A percentile compares a stretch with the other conserved stretches of the same genome.
Evolutionary conservation across 169 alveolate genomes (phyloP).

Genomic region (Babesia gibsoni): DNA sequence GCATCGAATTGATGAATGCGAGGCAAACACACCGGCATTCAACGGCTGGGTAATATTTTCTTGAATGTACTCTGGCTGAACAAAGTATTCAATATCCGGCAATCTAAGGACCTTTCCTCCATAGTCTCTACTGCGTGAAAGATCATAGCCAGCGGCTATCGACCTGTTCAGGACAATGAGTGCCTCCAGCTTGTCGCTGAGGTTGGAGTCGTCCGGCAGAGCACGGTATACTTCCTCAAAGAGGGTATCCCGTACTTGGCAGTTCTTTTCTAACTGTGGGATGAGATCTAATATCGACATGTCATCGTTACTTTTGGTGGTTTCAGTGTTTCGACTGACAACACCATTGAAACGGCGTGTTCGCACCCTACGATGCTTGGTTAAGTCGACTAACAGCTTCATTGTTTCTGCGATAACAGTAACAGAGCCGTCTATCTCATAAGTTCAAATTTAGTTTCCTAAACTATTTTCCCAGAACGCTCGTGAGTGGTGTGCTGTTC

Average conservation of each 20-base stretch:
- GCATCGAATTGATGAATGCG: constrained; percentile 4
- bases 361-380: too few relatives aligned
- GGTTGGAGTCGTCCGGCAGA: constrained; percentile 7
- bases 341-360: neutral
- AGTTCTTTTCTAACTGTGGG: constrained; percentile 23
- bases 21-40: constrained; percentile 18
- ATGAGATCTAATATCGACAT: constrained; percentile 5
- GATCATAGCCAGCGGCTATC: constrained; percentile 30
- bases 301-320: neutral
- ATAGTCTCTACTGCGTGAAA: neutral
- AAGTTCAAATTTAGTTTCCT: too few relatives aligned
- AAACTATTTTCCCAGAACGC: too few relatives aligned
- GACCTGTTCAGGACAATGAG: constrained; percentile 31
- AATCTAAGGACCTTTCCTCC: constrained; percentile 12
- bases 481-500: too few relatives aligned
- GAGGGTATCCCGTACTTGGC: constrained; percentile 39
- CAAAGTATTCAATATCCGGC: constrained; percentile 15
- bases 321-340: neutral
- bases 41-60: constrained; percentile 11
- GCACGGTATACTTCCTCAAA: constrained; percentile 33
- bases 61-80: constrained; percentile 8
- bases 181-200: constrained; percentile 13
- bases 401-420: too few relatives aligned
- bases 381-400: too few relatives aligned
- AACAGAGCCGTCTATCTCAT: too few relatives aligned